Percentiles rank a stretch among this genome's conserved stretches.
These are phyloP conservation scores for Ophiostoma sp. DNA, from an alignment of 2,329 filamentous ascomycete species.

Conservation along the genomic window DNA sequence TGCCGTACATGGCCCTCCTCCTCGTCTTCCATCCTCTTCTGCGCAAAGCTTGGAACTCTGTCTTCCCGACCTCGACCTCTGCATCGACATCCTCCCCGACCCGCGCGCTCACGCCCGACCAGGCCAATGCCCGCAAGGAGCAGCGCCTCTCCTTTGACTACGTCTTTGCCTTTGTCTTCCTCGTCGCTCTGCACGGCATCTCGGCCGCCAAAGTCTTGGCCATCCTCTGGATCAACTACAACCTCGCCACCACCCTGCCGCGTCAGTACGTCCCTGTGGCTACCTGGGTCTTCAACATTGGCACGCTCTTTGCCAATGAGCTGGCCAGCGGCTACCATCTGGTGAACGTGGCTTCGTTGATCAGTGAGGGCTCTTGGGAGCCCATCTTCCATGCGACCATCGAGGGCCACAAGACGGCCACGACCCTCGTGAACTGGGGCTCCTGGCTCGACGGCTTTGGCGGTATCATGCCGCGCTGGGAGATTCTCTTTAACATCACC, in stretches of 20 bases:
- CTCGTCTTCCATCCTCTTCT: slow-evolving; percentile 77
- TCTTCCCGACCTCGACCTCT: slow-evolving; percentile 41
- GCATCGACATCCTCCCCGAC: slow-evolving; percentile 27
- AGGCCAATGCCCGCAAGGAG: slow-evolving; percentile 59
- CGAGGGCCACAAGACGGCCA: slow-evolving; percentile 35
- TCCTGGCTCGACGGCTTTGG: slow-evolving; percentile 74
- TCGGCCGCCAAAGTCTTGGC: slow-evolving; percentile 78
- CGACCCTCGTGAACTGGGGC: slow-evolving; percentile 59
- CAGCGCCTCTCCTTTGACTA: slow-evolving; percentile 81
- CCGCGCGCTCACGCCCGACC: slow-evolving; percentile 39
- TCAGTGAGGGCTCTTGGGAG: slow-evolving; percentile 36
- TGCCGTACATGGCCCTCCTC: slow-evolving; percentile 75
- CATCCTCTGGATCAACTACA: slow-evolving; percentile 81
- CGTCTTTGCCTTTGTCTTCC: slow-evolving; percentile 75
- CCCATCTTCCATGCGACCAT: not conserved
- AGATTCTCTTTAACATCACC: slow-evolving; percentile 96
- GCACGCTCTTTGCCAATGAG: slow-evolving; percentile 86
- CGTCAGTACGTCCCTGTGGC: slow-evolving; percentile 67
- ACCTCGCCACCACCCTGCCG: slow-evolving; percentile 71
- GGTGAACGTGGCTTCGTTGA: slow-evolving; percentile 57
- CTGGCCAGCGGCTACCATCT: slow-evolving; percentile 75
- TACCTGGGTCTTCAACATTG: slow-evolving; percentile 90
- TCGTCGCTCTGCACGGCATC: slow-evolving; percentile 78
- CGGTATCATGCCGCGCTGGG: slow-evolving; percentile 87
- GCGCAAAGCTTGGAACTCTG: slow-evolving; percentile 67